Percentiles rank a stretch among this genome's conserved stretches.
Evolutionary conservation across 257 asterid species (phyloP).

Genomic region (Cordia subcordata): DNA sequence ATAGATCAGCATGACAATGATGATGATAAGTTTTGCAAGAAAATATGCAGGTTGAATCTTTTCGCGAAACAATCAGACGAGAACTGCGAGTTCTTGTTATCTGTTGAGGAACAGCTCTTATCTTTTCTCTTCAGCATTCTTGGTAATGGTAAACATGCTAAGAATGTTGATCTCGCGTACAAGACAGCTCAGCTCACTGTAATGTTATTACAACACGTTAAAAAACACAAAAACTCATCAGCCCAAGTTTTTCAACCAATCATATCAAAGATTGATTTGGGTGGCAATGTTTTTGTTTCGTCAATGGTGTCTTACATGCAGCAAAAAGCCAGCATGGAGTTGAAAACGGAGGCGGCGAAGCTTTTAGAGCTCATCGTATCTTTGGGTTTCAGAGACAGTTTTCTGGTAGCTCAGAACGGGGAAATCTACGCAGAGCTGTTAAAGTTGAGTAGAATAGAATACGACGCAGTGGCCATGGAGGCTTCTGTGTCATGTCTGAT

Average conservation of each 20-base stretch:
- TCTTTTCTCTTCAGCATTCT: constrained; percentile 19
- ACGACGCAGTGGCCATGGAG: constrained; percentile 33
- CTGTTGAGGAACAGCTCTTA: constrained; percentile 22
- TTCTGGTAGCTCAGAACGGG: constrained; percentile 32
- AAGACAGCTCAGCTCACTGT: not conserved
- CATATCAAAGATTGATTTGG: constrained; percentile 7
- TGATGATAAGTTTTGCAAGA: not conserved
- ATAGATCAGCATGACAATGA: not conserved
- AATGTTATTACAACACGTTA: constrained; percentile 14
- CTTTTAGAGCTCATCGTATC: constrained; percentile 31
- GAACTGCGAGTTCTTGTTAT: constrained; percentile 23
- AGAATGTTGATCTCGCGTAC: not conserved
- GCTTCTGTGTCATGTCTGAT: constrained; percentile 38
- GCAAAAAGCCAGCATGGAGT: constrained; percentile 30
- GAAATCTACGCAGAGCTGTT: constrained; percentile 40
- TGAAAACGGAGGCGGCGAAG: constrained; percentile 29
- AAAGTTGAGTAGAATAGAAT: constrained; percentile 25
- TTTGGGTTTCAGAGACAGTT: constrained; percentile 13
- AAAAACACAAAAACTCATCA: not conserved
- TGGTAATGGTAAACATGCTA: constrained; percentile 3
- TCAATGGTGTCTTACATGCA: constrained; percentile 22
- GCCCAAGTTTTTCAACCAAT: not conserved
- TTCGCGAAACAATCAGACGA: constrained; percentile 44
- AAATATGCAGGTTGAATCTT: constrained; percentile 26
- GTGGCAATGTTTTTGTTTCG: constrained; percentile 18